Evolutionary conservation across 495 filamentous ascomycete species (phyloP), one percentile per base, ranked within the genome.

Genomic region (Friedmanniomyces endolithicus): DNA sequence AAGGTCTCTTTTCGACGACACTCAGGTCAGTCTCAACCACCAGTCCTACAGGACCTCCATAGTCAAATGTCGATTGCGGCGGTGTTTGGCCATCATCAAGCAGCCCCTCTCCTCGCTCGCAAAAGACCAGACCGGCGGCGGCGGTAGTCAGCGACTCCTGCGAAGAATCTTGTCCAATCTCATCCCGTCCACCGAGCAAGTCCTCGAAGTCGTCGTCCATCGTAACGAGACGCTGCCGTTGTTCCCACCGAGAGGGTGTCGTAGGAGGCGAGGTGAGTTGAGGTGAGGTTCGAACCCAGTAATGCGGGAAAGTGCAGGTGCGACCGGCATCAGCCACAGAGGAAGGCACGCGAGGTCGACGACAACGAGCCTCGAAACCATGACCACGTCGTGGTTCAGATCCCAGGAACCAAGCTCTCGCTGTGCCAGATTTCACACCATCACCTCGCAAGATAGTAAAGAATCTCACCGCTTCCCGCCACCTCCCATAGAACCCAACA

Each of bases 401-500:
- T 14, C 14, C 6, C 17, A 16, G 17, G 16, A 41, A 41, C 16
- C 12, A 6, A n/a, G 6, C 37, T 40, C 50, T 11, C 35, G 37
- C 37, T 19, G 16, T 41, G 12, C 37, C 3, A 41, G 37, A 6
- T 6, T 16, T n/a, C 37, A 41, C 14, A 41, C 57, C 52, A 39
- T 27, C 49, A 49, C 58, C 3, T 31, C 27, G 9, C 9, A 3
- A 31, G 9, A 9, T 9, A 9, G 3, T 31, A 31, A 3, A 31
- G 9, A 47, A 16, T 4, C 43, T 48, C 58, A 54, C 11, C 53
- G 53, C 14, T 19, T 43, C 4, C n/a, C n/a, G n/a, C 56, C 56
- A 3, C 27, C 27, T 2, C 63, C 56, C 11, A 23, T 43, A 57
- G 55, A 56, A 1, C 54, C 55, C 51, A 65, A 40, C 63, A 63